A percentile compares a stretch with the other conserved stretches of the same genome.
phyloP scores from a whole-genome alignment of 1,139 yeast species.

The Blastobotrys persicus region DNA sequence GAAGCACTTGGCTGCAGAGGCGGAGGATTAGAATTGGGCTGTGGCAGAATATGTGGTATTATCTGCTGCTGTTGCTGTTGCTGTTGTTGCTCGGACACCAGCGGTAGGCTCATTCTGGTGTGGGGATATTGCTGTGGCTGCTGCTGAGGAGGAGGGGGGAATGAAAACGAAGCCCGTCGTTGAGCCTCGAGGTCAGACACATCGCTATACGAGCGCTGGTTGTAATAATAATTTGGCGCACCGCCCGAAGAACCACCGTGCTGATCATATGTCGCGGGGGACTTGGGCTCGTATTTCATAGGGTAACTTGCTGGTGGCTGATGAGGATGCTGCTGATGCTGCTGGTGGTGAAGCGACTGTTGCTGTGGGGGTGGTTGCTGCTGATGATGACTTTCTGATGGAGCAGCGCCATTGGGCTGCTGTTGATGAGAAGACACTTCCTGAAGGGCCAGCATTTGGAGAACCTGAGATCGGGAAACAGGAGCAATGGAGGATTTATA shows the following conservation, averaged over 20 bases:
- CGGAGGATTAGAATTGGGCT: constrained; percentile 19
- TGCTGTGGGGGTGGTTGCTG: constrained; percentile 5
- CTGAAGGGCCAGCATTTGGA: constrained; percentile 9
- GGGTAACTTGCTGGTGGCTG: constrained; percentile 14
- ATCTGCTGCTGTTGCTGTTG: constrained; percentile 18
- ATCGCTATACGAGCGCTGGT: constrained; percentile 11
- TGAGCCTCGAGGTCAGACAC: constrained; percentile 9
- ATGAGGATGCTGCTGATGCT: constrained; percentile 17
- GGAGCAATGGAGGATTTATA: constrained; percentile 5
- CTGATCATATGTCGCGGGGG: neutral
- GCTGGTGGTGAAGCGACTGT: neutral
- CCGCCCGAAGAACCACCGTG: neutral
- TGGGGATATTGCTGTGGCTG: constrained; percentile 6
- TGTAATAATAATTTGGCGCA: constrained; percentile 2
- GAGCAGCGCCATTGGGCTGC: neutral
- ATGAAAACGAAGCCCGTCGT: constrained; percentile 4
- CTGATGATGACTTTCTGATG: no score
- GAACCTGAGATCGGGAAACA: neutral
- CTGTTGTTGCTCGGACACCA: constrained; percentile 13
- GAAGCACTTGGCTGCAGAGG: constrained; percentile 10
- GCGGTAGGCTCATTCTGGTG: neutral
- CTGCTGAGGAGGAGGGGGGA: constrained; percentile 5
- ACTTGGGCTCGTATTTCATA: constrained; percentile 3
- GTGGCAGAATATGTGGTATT: constrained; percentile 16
- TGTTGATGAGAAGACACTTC: neutral